Evolutionary conservation across 164 flowering plant species (phyloP), one percentile per base, ranked within the genome.

Genomic region (Piper betle): DNA sequence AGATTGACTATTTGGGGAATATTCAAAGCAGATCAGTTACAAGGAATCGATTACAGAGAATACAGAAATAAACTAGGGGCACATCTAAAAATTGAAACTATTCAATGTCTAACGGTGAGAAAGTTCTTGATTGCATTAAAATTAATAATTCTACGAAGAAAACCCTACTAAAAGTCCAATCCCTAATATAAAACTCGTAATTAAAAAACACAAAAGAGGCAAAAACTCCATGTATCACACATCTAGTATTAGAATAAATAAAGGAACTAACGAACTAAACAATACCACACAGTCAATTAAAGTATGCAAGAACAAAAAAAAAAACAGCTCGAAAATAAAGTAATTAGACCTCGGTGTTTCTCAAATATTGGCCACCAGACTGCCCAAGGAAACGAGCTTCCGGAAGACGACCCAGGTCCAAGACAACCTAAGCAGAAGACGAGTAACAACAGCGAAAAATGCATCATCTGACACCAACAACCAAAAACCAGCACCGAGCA

Each of bases 331-430:
- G 33, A 18, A 5, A 40, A 60, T 43, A 13, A 43, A 16, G 37
- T 33, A 55, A 42, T 38, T 17, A 71, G 66, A 84, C 88, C 87
- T 77, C 79, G 53, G 80, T 77, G 57, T 52, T 74, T 65, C 93
- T 74, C 66, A 84, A 62, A 63, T 78, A 75, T 42, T 66, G 75
- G 25, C 82, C 82, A 33, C 82, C 80, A 71, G 68, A 62, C 65
- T 79, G 79, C 59, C 83, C 87, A 25, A 77, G 71, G 64, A 82
- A 86, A 58, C 80, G 84, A 54, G 87, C 88, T 70, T 84, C 84
- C 4, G 88, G 87, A 37, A 68, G 68, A 57, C 84, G 80, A 16
- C 88, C 92, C 66, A 86, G 61, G 70, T 86, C 93, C 79, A 86
- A 53, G 58, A 82, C 66, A 54, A 86, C 92, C 91, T 83, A 62